Evolutionary conservation across 2,329 filamentous ascomycete genomes (phyloP), one percentile per base, ranked within the genome.

Genomic region (Colletotrichum sp.): DNA sequence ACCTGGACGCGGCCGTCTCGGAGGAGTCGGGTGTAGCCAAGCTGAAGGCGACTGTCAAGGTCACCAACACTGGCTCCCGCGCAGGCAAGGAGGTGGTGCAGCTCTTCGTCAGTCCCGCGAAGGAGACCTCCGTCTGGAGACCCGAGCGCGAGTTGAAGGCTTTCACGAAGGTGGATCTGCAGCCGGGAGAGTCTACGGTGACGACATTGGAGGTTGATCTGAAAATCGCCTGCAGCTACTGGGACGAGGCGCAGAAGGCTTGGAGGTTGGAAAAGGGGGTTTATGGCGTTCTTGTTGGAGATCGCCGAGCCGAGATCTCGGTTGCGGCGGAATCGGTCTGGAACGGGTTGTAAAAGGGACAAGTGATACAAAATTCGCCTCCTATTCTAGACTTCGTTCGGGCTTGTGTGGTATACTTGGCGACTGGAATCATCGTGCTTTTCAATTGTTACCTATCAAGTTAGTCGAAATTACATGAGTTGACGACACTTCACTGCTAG

Each of bases 11-110:
- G 5, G 28, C 24, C 1, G 65, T 75, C 8, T 26, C 73, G 18
- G 80, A 79, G 4, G 74, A 75, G 58, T 77, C 77, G 24, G 77
- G 76, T 16, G 80, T 77, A 9, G 76, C 77, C 55, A 78, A 73
- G 15, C 67, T 81, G 69, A 80, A 78, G 13, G 56, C 28, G 8
- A 38, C 69, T 78, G 91, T 94, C 78, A 92, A 89, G 79, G 87
- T 88, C 8, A 36, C 74, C 34, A 81, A 82, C 76, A 80, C 78
- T 1, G 81, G 80, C 13, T 58, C 70, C 7, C 75, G 69, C 6
- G 75, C 77, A 3, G 82, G 82, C 5, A 76, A 79, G 21, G 80
- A 82, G 58, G 79, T 83, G 0, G 73, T 83, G 1, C 82, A 83
- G 70, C 77, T 82, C 1, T 84, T 82, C 67, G 78, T 84, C 43